Conservation (phyloP, 192 early-diverging fungal species). For the Backusella parvicylindrica region DNA sequence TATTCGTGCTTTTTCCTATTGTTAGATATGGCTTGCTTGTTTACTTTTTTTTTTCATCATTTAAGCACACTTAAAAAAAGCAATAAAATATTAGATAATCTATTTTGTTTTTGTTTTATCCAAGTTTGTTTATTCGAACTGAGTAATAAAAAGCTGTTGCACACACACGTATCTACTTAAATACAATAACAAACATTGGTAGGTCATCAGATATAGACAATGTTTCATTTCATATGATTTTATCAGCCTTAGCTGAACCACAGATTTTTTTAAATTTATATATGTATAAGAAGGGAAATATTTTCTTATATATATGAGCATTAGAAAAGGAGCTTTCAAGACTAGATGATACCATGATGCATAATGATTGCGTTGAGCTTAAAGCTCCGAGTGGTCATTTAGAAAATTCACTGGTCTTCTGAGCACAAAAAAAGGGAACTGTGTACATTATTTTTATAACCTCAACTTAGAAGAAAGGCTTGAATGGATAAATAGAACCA, state of each 20-base stretch:
- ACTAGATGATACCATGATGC: too few species aligned
- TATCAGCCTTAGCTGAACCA: background rate
- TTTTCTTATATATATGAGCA: too few species aligned
- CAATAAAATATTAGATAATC: background rate
- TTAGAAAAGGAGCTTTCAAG: too few species aligned
- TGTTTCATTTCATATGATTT: conserved; percentile 1
- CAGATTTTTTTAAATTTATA: background rate
- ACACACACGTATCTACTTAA: background rate
- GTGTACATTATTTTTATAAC: too few species aligned
- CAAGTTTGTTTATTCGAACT: background rate
- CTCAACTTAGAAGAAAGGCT: too few species aligned
- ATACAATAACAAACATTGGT: conserved; percentile 4
- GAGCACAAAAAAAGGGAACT: too few species aligned
- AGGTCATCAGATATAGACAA: background rate
- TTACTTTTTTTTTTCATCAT: background rate
- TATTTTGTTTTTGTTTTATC: background rate
- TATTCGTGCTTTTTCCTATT: background rate
- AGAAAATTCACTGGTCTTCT: too few species aligned
- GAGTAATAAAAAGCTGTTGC: background rate
- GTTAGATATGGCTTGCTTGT: background rate
- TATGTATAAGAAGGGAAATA: too few species aligned
- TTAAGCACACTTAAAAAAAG: background rate
- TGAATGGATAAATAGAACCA: too few species aligned
- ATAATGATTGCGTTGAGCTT: too few species aligned
- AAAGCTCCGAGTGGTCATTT: too few species aligned